phyloP scores from a whole-genome alignment of 495 filamentous ascomycete genomes.

The Penicillium alfredii region DNA sequence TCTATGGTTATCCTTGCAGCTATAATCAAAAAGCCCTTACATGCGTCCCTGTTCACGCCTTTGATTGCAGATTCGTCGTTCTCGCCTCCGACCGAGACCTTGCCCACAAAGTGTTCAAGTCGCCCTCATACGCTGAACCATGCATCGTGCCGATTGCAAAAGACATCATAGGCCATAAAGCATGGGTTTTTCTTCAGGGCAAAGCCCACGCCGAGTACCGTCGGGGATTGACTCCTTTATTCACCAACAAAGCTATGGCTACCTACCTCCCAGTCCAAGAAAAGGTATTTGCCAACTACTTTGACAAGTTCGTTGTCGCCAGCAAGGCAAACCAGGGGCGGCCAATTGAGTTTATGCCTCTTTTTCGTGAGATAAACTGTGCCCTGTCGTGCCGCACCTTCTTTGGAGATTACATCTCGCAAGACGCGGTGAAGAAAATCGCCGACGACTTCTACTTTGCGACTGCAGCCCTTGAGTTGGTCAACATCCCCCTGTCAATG shows the following conservation, averaged over 20 bases:
- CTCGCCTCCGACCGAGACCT: conserved; percentile 89
- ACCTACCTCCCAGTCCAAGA: conserved; percentile 85
- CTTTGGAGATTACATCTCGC: conserved; percentile 38
- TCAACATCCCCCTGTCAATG: conserved; percentile 78
- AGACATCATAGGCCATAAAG: conserved; percentile 77
- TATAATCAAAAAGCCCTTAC: not conserved
- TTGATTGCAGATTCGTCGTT: conserved; percentile 70
- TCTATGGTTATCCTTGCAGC: not conserved
- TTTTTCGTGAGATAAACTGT: conserved; percentile 88
- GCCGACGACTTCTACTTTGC: conserved; percentile 91
- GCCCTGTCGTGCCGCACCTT: conserved; percentile 71
- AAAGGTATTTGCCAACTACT: conserved; percentile 74
- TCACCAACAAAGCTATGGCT: conserved; percentile 80
- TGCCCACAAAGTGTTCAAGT: conserved; percentile 90
- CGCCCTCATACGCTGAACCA: conserved; percentile 77
- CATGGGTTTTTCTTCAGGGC: conserved; percentile 93
- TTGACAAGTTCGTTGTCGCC: conserved; percentile 62
- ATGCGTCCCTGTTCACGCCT: not conserved
- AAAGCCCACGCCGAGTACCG: conserved; percentile 87
- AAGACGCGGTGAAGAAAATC: conserved; percentile 74
- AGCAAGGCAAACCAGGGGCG: conserved; percentile 55
- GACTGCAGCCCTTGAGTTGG: conserved; percentile 86
- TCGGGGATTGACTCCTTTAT: conserved; percentile 82
- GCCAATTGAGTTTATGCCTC: conserved; percentile 70
- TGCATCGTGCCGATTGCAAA: conserved; percentile 87